Evolutionary conservation across 805 yeast genomes (phyloP).

Genomic region (Pichia insulana): DNA sequence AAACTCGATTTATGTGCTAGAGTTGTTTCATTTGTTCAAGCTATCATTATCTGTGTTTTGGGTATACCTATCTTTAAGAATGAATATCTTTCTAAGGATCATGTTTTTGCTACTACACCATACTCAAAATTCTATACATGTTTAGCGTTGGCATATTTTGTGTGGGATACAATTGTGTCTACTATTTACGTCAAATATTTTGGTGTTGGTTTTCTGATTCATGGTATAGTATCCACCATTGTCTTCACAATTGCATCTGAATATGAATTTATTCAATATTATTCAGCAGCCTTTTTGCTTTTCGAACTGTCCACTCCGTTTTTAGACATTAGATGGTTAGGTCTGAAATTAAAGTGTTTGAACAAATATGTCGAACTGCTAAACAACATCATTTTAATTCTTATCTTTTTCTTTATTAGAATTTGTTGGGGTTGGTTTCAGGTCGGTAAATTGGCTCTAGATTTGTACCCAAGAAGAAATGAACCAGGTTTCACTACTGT

Average conservation of each 20-base stretch:
- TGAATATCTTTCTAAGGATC: conserved; percentile 21
- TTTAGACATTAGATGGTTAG: conserved; percentile 30
- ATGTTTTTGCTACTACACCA: conserved; percentile 28
- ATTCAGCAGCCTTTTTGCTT: conserved; percentile 28
- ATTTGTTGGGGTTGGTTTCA: conserved; percentile 34
- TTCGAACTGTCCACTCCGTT: conserved; percentile 33
- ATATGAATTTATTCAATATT: conserved; percentile 25
- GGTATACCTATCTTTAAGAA: conserved; percentile 26
- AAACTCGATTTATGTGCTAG: conserved; percentile 26
- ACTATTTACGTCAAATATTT: conserved; percentile 21
- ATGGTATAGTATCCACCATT: conserved; percentile 28
- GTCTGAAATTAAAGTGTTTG: conserved; percentile 24
- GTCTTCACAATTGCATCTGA: conserved; percentile 24
- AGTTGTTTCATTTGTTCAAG: conserved; percentile 28
- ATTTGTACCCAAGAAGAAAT: conserved; percentile 20
- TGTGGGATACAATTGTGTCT: conserved; percentile 30
- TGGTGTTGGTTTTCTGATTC: conserved; percentile 30
- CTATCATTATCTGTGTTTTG: conserved; percentile 23
- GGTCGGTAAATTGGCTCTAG: conserved; percentile 21
- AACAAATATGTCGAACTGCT: conserved; percentile 24
- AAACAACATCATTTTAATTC: conserved; percentile 28
- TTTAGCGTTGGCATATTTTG: conserved; percentile 28
- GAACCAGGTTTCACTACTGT: conserved; percentile 23
- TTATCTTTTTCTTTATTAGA: conserved; percentile 28
- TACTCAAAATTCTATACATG: conserved; percentile 24